phyloP scores from a whole-genome alignment of 768 basidiomycete genomes.

The Suillus fuscotomentosus region DNA sequence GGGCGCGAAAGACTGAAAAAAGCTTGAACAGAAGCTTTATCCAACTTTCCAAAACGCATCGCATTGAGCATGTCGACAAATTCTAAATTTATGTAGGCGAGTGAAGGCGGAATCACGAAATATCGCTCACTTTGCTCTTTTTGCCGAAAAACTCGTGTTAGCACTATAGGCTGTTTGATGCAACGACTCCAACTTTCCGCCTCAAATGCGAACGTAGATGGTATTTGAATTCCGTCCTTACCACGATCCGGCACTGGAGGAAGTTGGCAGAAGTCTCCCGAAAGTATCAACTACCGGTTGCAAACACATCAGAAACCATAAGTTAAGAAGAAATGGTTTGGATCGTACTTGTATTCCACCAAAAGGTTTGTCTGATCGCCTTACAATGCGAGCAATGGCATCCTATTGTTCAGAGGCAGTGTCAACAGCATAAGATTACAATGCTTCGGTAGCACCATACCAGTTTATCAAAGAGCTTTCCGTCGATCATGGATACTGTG shows the following conservation, averaged over 20 bases:
- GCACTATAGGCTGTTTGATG: constrained; percentile 50
- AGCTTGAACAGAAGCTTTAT: constrained; percentile 36
- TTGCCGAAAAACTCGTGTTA: constrained; percentile 84
- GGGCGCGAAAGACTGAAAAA: constrained; percentile 59
- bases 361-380: constrained; percentile 58
- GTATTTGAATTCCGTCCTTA: constrained; percentile 46
- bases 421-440: constrained; percentile 29
- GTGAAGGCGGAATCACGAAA: not conserved
- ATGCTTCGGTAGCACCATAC: constrained; percentile 33
- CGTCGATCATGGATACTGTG: constrained; percentile 89
- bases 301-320: constrained; percentile 3
- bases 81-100: constrained; percentile 25
- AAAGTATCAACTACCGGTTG: constrained; percentile 63
- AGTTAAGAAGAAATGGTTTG: not conserved
- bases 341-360: constrained; percentile 91
- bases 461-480: constrained; percentile 76
- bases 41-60: constrained; percentile 75
- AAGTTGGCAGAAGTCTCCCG: constrained; percentile 90
- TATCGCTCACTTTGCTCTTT: constrained; percentile 63
- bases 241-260: constrained; percentile 69
- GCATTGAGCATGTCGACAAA: constrained; percentile 88
- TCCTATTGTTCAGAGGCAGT: constrained; percentile 44
- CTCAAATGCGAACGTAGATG: constrained; percentile 74
- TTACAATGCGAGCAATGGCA: constrained; percentile 56
- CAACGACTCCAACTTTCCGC: constrained; percentile 70